phyloP scores from a whole-genome alignment of 176 grass and related monocot genomes.

The Hyparrhenia diplandra region DNA sequence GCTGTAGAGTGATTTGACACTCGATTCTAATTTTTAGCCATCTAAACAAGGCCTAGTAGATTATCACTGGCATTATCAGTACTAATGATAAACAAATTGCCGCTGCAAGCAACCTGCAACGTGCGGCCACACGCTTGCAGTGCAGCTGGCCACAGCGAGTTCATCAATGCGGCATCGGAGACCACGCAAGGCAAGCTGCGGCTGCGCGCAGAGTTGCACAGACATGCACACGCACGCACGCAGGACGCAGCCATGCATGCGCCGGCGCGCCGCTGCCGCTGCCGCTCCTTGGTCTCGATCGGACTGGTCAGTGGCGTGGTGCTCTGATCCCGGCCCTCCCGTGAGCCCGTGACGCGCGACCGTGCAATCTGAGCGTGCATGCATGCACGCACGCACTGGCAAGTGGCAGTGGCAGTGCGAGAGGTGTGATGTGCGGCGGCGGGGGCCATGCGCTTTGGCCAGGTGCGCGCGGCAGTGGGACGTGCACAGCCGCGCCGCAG shows the following conservation, averaged over 20 bases:
- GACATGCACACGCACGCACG: not conserved
- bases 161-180: not conserved
- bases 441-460: conserved; percentile 29
- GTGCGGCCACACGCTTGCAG: not conserved
- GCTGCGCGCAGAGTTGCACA: not conserved
- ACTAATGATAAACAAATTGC: no score
- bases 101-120: not conserved
- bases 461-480: conserved; percentile 31
- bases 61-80: no score
- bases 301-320: not conserved
- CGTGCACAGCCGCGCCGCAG: not conserved
- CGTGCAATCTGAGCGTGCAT: not conserved
- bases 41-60: no score
- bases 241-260: not conserved
- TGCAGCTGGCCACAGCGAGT: not conserved
- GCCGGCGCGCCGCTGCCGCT: not conserved
- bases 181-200: not conserved
- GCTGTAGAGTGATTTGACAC: no score
- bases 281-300: not conserved
- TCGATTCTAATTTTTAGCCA: no score
- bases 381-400: conserved; percentile 11
- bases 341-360: not conserved
- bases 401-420: not conserved
- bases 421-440: not conserved
- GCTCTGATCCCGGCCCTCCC: not conserved